phyloP scores from a whole-genome alignment of 768 basidiomycete species.

The Amanita brunnescens region DNA sequence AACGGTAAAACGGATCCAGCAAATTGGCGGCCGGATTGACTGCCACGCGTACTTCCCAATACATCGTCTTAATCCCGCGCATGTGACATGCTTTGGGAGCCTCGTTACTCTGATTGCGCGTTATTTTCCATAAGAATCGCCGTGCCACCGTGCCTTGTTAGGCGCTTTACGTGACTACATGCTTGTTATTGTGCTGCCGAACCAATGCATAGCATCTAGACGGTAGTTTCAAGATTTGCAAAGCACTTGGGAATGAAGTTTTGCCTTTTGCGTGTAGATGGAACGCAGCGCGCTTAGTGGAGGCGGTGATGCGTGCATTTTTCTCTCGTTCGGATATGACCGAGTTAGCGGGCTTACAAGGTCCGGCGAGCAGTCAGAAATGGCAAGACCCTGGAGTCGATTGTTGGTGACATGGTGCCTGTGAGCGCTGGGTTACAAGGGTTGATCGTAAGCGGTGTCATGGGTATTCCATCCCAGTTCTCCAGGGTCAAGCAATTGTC shows the following conservation, averaged over 20 bases:
- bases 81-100: constrained; percentile 17
- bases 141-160: not conserved
- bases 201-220: not conserved
- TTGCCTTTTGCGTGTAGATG: constrained; percentile 3
- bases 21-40: constrained; percentile 1
- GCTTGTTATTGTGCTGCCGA: not conserved
- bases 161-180: not conserved
- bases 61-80: not conserved
- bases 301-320: constrained; percentile 10
- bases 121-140: constrained; percentile 11
- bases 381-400: constrained; percentile 37
- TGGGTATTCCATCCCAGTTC: constrained; percentile 38
- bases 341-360: constrained; percentile 40
- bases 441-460: constrained; percentile 34
- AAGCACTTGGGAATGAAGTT: not conserved
- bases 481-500: constrained; percentile 28
- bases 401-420: constrained; percentile 34
- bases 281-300: constrained; percentile 1
- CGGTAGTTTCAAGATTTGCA: not conserved
- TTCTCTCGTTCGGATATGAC: constrained; percentile 37
- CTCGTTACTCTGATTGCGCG: constrained; percentile 19
- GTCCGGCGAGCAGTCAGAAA: constrained; percentile 33
- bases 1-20: constrained; percentile 2
- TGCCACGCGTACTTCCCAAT: constrained; percentile 5
- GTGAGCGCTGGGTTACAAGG: constrained; percentile 34